Evolutionary conservation across 2,329 filamentous ascomycete genomes (phyloP).

Genomic region (Blumeriella jaapii): DNA sequence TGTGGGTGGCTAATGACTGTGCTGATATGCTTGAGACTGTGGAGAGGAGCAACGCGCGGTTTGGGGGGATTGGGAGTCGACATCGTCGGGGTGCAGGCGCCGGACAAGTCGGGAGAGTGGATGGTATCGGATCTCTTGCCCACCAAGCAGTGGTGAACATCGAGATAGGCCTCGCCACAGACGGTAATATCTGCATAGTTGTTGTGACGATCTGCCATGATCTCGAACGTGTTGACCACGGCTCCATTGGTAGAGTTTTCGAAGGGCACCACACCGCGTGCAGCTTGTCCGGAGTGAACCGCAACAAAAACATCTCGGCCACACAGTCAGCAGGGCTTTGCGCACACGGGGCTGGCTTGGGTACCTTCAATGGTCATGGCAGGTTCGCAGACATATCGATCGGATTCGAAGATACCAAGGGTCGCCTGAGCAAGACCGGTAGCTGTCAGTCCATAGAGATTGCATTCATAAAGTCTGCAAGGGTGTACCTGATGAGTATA

Average conservation of each 20-base stretch:
- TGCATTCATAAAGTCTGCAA: conserved; percentile 9
- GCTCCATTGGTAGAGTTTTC: conserved; percentile 94
- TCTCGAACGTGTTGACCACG: conserved; percentile 81
- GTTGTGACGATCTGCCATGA: conserved; percentile 63
- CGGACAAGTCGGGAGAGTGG: conserved; percentile 29
- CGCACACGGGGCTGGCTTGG: not conserved
- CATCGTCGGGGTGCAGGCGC: conserved; percentile 39
- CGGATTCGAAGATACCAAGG: conserved; percentile 36
- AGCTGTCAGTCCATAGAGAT: conserved; percentile 22
- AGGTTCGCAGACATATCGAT: conserved; percentile 30
- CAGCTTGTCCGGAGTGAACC: conserved; percentile 54
- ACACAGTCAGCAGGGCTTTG: conserved; percentile 5
- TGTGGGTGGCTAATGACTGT: conserved; percentile 90
- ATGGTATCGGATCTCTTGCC: conserved; percentile 32
- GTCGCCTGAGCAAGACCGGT: conserved; percentile 35
- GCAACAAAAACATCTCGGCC: conserved; percentile 62
- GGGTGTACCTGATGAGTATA: conserved; percentile 55
- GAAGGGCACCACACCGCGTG: conserved; percentile 79
- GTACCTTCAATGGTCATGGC: conserved; percentile 32
- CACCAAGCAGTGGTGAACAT: conserved; percentile 80
- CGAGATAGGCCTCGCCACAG: conserved; percentile 73
- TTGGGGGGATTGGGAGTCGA: conserved; percentile 34
- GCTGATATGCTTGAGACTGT: conserved; percentile 48
- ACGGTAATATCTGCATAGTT: conserved; percentile 60
- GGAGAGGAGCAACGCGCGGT: conserved; percentile 37